Conservation (phyloP, 2,329 filamentous ascomycete species). For the Phyllachora maydis region DNA sequence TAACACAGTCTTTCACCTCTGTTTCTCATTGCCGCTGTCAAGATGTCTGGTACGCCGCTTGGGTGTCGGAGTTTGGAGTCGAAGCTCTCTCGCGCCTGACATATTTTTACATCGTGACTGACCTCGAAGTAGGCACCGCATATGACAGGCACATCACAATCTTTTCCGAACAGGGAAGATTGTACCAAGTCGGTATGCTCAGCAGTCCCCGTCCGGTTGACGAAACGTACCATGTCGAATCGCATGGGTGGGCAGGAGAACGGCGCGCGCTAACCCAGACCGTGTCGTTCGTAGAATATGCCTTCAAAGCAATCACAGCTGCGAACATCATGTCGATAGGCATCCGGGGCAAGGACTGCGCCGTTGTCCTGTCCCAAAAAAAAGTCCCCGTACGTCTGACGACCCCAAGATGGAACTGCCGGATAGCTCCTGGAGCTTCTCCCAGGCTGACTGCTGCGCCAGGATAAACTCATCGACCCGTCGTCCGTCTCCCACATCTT, state of each 20-base stretch:
- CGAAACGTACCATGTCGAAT: no score
- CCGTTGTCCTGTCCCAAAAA: constrained; percentile 95
- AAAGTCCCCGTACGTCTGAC: constrained; percentile 90
- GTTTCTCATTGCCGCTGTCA: no score
- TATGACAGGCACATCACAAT: constrained; percentile 99
- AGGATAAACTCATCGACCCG: constrained; percentile 99
- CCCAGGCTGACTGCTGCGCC: no score
- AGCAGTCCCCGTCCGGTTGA: constrained; percentile 3
- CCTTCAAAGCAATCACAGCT: constrained; percentile 98
- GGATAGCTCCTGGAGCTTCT: constrained; percentile 4
- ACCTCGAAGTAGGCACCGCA: constrained; percentile 40
- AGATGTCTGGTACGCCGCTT: constrained; percentile 27
- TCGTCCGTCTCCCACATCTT: constrained; percentile 95
- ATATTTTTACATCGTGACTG: constrained; percentile 3
- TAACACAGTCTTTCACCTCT: no score
- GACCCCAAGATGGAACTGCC: constrained; percentile 8
- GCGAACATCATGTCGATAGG: constrained; percentile 98
- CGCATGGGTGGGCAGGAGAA: no score
- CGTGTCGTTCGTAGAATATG: constrained; percentile 93
- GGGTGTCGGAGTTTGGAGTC: constrained; percentile 1
- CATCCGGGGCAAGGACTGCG: constrained; percentile 88
- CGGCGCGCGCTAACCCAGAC: constrained; percentile 9
- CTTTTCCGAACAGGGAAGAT: constrained; percentile 93
- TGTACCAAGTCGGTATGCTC: constrained; percentile 99
- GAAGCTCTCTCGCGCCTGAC: constrained; percentile 2